phyloP scores from a whole-genome alignment of 345 rosid species.

The Boechera stricta region DNA sequence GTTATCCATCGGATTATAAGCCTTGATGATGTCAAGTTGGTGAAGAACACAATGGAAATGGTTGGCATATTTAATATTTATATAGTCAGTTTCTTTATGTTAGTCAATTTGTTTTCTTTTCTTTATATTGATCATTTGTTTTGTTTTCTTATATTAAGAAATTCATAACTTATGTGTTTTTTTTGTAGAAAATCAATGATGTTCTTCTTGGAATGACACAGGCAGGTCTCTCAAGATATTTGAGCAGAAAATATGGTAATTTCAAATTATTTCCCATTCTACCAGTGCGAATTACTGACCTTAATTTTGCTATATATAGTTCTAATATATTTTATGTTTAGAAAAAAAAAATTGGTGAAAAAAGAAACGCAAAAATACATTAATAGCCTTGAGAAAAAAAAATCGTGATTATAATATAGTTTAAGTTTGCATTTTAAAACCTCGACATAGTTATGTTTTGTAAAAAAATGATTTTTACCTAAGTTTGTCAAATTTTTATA shows the following conservation, averaged over 20 bases:
- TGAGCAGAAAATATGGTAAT: conserved; percentile 56
- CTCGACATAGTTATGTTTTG: too few species aligned
- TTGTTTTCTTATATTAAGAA: not conserved
- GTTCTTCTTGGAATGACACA: conserved; percentile 62
- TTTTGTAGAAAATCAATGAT: conserved; percentile 66
- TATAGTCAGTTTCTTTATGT: not conserved
- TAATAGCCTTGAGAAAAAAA: too few species aligned
- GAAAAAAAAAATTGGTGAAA: too few species aligned
- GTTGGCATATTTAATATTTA: not conserved
- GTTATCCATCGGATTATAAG: conserved; percentile 48
- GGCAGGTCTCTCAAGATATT: conserved; percentile 62
- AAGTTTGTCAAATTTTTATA: too few species aligned
- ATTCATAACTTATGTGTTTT: not conserved
- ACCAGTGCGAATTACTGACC: not conserved
- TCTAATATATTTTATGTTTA: too few species aligned
- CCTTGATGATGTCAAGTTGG: conserved; percentile 59
- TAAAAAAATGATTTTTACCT: too few species aligned
- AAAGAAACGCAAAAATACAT: too few species aligned
- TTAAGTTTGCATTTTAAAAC: too few species aligned
- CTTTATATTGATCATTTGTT: not conserved
- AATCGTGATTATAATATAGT: too few species aligned
- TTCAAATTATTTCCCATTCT: not conserved
- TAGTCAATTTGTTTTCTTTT: not conserved
- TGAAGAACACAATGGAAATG: conserved; percentile 21
- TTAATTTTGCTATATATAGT: too few species aligned